These are phyloP conservation scores for Atkinsonella texensis DNA, from an alignment of 2,329 filamentous ascomycete species.

Conservation along the genomic window DNA sequence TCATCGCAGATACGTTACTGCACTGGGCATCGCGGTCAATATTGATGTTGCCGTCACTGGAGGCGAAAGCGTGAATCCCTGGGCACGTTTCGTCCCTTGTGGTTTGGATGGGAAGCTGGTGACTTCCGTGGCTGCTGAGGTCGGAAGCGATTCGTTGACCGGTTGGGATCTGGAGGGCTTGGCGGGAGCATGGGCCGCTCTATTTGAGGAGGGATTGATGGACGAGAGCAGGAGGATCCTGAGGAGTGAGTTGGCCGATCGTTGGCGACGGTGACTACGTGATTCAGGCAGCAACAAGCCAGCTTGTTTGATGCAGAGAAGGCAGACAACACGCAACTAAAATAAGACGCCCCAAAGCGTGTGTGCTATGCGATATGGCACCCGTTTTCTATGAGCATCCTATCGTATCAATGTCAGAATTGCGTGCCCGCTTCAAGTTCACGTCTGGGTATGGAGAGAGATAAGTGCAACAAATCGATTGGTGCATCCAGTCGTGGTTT, in stretches of 20 bases:
- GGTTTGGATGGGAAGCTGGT: slow-evolving; percentile 69
- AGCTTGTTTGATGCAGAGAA: not conserved
- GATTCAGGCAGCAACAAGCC: not conserved
- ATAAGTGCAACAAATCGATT: not conserved
- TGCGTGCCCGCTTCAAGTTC: too few species aligned
- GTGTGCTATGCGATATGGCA: too few species aligned
- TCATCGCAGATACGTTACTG: slow-evolving; percentile 69
- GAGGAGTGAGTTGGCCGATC: slow-evolving; percentile 7
- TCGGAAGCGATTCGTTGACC: slow-evolving; percentile 12
- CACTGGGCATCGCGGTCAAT: slow-evolving; percentile 76
- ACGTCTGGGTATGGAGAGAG: too few species aligned
- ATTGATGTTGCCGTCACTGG: slow-evolving; percentile 45
- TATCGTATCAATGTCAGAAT: too few species aligned
- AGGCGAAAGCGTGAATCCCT: slow-evolving; percentile 32
- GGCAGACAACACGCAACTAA: too few species aligned
- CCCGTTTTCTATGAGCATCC: too few species aligned
- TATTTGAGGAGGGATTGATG: slow-evolving; percentile 23
- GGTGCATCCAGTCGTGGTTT: not conserved
- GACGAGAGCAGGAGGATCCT: slow-evolving; percentile 17
- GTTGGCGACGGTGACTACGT: not conserved
- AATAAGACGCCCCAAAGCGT: not conserved
- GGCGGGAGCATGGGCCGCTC: slow-evolving; percentile 20
- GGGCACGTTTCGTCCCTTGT: slow-evolving; percentile 74
- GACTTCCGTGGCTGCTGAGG: slow-evolving; percentile 57
- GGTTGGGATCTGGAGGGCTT: slow-evolving; percentile 17